Evolutionary conservation across 768 basidiomycete genomes (phyloP).

Genomic region (Sarcodon sp.): DNA sequence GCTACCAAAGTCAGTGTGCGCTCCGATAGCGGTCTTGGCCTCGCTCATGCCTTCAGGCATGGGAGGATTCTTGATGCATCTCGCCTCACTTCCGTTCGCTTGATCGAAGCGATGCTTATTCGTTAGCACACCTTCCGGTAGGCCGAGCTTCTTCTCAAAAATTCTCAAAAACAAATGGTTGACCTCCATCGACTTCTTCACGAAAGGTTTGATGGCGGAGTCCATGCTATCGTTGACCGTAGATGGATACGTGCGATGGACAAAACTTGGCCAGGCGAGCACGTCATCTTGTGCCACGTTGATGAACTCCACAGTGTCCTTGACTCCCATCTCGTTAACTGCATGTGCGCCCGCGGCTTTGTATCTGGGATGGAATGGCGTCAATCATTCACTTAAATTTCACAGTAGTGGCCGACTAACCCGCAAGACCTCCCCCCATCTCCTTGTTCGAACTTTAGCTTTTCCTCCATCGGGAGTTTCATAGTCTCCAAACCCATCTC

Average conservation of each 20-base stretch:
- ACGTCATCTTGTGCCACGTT: constrained; percentile 25
- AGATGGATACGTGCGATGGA: constrained; percentile 20
- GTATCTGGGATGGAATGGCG: constrained; percentile 3
- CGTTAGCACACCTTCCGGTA: constrained; percentile 17
- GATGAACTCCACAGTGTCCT: constrained; percentile 22
- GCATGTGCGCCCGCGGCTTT: constrained; percentile 19
- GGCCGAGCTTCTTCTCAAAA: constrained; percentile 18
- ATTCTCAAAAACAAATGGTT: constrained; percentile 17
- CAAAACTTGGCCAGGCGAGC: constrained; percentile 16
- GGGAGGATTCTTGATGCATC: constrained; percentile 21
- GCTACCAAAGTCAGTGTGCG: constrained; percentile 25
- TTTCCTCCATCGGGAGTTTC: constrained; percentile 26
- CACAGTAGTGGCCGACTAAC: no score
- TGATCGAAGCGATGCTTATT: constrained; percentile 15
- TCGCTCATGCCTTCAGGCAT: constrained; percentile 8
- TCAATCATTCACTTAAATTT: no score
- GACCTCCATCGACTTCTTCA: constrained; percentile 17
- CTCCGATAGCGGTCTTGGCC: constrained; percentile 16
- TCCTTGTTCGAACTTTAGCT: constrained; percentile 29
- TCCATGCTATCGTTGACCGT: constrained; percentile 18
- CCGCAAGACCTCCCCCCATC: constrained; percentile 26
- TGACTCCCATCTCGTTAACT: constrained; percentile 18
- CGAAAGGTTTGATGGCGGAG: constrained; percentile 14
- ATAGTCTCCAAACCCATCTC: constrained; percentile 28
- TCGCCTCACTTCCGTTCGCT: constrained; percentile 18